A percentile compares a stretch with the other conserved stretches of the same genome.
Conservation (phyloP, 2,329 filamentous ascomycete genomes). For the Periconia digitata region DNA sequence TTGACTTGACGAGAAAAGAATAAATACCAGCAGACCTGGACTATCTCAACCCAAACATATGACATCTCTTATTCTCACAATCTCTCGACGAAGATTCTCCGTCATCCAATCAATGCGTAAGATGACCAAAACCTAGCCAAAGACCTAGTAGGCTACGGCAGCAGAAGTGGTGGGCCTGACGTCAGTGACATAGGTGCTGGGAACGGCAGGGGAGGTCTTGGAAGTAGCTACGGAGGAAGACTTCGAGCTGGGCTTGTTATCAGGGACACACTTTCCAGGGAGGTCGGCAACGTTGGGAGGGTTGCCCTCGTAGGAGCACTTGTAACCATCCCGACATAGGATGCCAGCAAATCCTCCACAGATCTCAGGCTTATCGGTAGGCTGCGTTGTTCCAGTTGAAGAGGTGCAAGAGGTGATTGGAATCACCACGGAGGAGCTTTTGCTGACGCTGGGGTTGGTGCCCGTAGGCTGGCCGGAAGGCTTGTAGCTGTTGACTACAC, state of each 20-base stretch:
- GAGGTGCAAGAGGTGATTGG: not conserved
- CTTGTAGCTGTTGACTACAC: not conserved
- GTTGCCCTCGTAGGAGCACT: not conserved
- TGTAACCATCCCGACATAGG: not conserved
- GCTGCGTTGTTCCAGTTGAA: no score
- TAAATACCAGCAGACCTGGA: not conserved
- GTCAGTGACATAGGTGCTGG: no score
- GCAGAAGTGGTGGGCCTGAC: not conserved
- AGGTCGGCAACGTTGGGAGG: not conserved
- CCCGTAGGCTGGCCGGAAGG: no score
- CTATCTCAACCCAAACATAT: not conserved
- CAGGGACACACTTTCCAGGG: not conserved
- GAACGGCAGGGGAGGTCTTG: not conserved
- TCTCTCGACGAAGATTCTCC: not conserved
- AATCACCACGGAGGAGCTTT: not conserved
- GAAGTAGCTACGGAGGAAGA: not conserved
- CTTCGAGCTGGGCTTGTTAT: no score
- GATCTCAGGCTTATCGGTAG: not conserved
- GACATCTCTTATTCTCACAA: not conserved
- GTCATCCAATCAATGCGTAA: not conserved
- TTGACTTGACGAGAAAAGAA: not conserved
- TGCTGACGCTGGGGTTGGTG: not conserved
- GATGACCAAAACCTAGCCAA: no score
- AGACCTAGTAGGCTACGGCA: not conserved
- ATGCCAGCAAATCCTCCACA: not conserved